Conservation (phyloP, 2,329 filamentous ascomycete species). For the Ophiostoma piceae region DNA sequence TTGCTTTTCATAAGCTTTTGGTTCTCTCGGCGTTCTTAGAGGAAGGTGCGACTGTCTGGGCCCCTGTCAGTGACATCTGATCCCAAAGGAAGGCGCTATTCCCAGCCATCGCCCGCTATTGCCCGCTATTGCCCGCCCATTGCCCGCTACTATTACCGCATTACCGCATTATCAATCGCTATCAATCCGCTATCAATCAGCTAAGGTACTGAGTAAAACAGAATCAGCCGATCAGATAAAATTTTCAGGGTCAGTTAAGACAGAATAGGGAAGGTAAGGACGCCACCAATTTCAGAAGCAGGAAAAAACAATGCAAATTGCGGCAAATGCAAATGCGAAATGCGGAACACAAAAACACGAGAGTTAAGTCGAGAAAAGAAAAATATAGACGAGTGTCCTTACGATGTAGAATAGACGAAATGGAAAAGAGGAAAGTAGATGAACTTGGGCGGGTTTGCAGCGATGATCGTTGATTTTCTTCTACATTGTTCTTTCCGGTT, state of each 20-base stretch:
- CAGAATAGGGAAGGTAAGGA: background rate
- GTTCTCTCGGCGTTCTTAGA: background rate
- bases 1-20: background rate
- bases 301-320: background rate
- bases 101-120: background rate
- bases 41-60: background rate
- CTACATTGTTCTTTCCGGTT: background rate
- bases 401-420: too few species aligned
- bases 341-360: background rate
- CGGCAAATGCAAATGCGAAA: background rate
- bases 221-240: slow-evolving; percentile 26
- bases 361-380: background rate
- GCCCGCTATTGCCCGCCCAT: background rate
- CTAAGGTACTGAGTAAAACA: slow-evolving; percentile 18
- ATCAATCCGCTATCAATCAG: slow-evolving; percentile 22
- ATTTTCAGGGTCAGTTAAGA: slow-evolving; percentile 1
- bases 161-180: background rate
- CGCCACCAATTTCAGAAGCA: background rate
- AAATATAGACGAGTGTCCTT: too few species aligned
- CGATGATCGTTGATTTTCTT: too few species aligned
- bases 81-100: background rate
- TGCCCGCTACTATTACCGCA: slow-evolving; percentile 6
- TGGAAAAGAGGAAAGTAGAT: too few species aligned
- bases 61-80: background rate
- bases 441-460: too few species aligned